Conservation (phyloP, 2,329 filamentous ascomycete species). For the Grosmannia huntii region DNA sequence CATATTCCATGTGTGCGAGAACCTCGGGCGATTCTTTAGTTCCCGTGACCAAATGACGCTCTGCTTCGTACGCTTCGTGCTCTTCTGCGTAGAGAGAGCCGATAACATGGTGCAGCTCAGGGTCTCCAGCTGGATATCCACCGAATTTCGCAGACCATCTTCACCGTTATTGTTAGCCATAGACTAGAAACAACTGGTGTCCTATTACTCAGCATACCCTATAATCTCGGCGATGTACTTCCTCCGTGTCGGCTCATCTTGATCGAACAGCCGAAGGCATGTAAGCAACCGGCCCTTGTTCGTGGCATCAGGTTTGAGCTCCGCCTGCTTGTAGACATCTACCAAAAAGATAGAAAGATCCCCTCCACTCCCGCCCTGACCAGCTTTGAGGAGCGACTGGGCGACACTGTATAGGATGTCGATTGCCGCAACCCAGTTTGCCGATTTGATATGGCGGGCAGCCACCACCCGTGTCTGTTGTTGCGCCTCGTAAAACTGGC, state of each 20-base stretch:
- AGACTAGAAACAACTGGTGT: background rate
- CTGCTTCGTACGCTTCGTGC: slow-evolving; percentile 84
- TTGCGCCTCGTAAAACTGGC: slow-evolving; percentile 94
- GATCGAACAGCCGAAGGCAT: slow-evolving; percentile 66
- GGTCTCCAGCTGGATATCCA: slow-evolving; percentile 81
- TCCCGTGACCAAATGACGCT: slow-evolving; percentile 77
- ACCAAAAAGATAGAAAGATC: slow-evolving; percentile 79
- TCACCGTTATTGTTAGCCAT: slow-evolving; percentile 2
- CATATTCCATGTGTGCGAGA: slow-evolving; percentile 73
- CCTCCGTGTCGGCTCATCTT: slow-evolving; percentile 81
- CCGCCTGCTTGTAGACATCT: slow-evolving; percentile 82
- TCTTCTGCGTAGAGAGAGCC: slow-evolving; percentile 86
- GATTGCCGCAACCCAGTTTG: slow-evolving; percentile 73
- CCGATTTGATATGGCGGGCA: slow-evolving; percentile 79
- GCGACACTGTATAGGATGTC: slow-evolving; percentile 79
- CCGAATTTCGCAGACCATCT: slow-evolving; percentile 79
- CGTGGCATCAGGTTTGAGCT: slow-evolving; percentile 61
- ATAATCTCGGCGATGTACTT: slow-evolving; percentile 82
- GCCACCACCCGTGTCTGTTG: slow-evolving; percentile 95
- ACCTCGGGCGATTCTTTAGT: slow-evolving; percentile 77
- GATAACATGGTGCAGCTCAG: slow-evolving; percentile 85
- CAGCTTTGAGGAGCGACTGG: slow-evolving; percentile 73
- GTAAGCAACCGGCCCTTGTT: slow-evolving; percentile 66
- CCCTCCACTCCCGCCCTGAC: slow-evolving; percentile 86
- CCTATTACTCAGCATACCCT: slow-evolving; percentile 32